A percentile compares a stretch with the other conserved stretches of the same genome.
phyloP scores from a whole-genome alignment of 495 filamentous ascomycete genomes.

The Friedmanniomyces simplex region DNA sequence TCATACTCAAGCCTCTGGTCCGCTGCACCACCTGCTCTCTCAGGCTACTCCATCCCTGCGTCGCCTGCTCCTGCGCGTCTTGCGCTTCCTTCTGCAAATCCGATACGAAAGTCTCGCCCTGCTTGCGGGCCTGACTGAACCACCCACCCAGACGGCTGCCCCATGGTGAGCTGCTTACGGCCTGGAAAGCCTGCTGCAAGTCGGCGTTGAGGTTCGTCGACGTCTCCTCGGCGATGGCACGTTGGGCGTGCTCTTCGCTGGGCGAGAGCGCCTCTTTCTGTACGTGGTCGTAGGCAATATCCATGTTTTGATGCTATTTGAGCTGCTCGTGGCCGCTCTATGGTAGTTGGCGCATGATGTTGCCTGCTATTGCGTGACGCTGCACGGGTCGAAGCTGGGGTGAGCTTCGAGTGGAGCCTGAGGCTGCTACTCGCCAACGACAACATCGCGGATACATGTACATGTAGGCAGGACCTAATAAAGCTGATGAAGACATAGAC shows the following conservation, averaged over 20 bases:
- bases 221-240: slow-evolving; percentile 36
- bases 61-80: slow-evolving; percentile 68
- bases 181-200: slow-evolving; percentile 89
- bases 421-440: no score
- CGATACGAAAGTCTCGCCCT: slow-evolving; percentile 78
- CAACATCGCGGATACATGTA: no score
- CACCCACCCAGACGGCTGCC: slow-evolving; percentile 78
- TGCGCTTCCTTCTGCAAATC: slow-evolving; percentile 68
- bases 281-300: slow-evolving; percentile 95
- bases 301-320: slow-evolving; percentile 51
- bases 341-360: not conserved
- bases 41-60: slow-evolving; percentile 56
- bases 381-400: not conserved
- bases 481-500: no score
- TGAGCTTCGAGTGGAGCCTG: not conserved
- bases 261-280: slow-evolving; percentile 68
- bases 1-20: slow-evolving; percentile 64
- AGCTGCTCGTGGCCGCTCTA: not conserved
- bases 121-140: slow-evolving; percentile 71
- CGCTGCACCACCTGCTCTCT: slow-evolving; percentile 48
- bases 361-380: not conserved
- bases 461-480: no score
- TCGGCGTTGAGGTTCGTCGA: slow-evolving; percentile 64
- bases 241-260: slow-evolving; percentile 41
- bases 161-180: slow-evolving; percentile 85